These are phyloP conservation scores for Wickerhamomyces subpelliculosus DNA, from an alignment of 805 yeast species.

Conservation along the genomic window DNA sequence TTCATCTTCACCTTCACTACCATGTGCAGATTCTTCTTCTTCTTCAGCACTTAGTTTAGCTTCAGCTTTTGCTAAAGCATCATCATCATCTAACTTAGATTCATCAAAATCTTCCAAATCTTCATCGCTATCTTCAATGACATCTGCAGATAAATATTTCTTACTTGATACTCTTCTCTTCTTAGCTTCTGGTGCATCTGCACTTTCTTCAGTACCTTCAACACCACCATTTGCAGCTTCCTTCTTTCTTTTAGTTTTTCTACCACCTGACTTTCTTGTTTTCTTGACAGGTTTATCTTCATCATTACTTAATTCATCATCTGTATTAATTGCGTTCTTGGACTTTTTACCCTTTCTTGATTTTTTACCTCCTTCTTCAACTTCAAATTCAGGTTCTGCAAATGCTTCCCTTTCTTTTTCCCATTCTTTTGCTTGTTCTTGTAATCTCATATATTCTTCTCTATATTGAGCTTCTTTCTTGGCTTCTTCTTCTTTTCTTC, in stretches of 20 bases:
- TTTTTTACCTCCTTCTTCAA: conserved; percentile 24
- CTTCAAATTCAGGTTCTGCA: conserved; percentile 29
- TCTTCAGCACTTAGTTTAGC: conserved; percentile 17
- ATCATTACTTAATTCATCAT: conserved; percentile 34
- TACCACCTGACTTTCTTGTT: conserved; percentile 13
- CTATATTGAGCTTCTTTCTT: conserved; percentile 31
- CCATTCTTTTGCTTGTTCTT: conserved; percentile 52
- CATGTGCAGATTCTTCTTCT: conserved; percentile 13
- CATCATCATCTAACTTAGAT: conserved; percentile 8
- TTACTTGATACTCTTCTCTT: conserved; percentile 21
- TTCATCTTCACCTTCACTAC: conserved; percentile 7
- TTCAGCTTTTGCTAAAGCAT: conserved; percentile 10
- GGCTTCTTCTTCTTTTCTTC: conserved; percentile 41
- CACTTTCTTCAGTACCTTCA: conserved; percentile 25
- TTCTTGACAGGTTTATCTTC: conserved; percentile 18
- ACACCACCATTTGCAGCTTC: conserved; percentile 6
- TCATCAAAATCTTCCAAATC: conserved; percentile 21
- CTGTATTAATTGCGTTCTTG: conserved; percentile 39
- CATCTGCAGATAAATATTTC: conserved; percentile 29
- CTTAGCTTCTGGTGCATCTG: conserved; percentile 17
- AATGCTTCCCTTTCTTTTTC: conserved; percentile 42
- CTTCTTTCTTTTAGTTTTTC: conserved; percentile 15
- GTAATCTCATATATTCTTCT: conserved; percentile 42
- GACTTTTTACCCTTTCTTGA: conserved; percentile 27
- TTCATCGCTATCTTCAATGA: conserved; percentile 39